Conservation (phyloP, 768 basidiomycete genomes). For the Leccinum broughii region DNA sequence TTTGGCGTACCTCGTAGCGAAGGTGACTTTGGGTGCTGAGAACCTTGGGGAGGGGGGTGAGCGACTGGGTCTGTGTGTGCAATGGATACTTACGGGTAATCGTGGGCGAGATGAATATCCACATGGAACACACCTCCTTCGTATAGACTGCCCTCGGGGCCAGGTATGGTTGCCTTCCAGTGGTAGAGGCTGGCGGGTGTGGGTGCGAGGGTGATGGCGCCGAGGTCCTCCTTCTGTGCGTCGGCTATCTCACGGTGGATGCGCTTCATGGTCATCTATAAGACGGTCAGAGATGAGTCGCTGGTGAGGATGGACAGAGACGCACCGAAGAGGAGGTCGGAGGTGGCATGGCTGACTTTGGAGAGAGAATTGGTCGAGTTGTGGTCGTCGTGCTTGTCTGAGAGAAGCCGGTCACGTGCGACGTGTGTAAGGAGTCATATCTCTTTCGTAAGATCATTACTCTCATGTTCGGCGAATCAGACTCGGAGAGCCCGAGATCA, state of each 20-base stretch:
- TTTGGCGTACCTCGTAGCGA: conserved; percentile 62
- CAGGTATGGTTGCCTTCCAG: conserved; percentile 80
- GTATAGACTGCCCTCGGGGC: conserved; percentile 80
- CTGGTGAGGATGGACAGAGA: not conserved
- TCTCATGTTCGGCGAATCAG: conserved; percentile 79
- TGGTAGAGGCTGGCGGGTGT: conserved; percentile 62
- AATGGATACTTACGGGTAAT: conserved; percentile 64
- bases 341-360: conserved; percentile 25
- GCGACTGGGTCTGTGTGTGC: conserved; percentile 7
- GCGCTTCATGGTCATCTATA: conserved; percentile 70
- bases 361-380: not conserved
- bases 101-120: conserved; percentile 61
- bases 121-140: conserved; percentile 76
- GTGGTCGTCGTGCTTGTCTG: not conserved
- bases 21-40: conserved; percentile 74
- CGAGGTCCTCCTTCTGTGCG: conserved; percentile 80
- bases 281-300: conserved; percentile 8
- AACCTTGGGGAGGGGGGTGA: conserved; percentile 47
- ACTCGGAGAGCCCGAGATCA: conserved; percentile 76
- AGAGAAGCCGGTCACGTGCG: conserved; percentile 19
- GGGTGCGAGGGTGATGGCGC: conserved; percentile 67
- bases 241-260: conserved; percentile 83
- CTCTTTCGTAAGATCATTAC: conserved; percentile 7
- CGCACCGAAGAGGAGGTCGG: conserved; percentile 26
- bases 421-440: conserved; percentile 1